Evolutionary conservation across 1,284 basidiomycete genomes (phyloP), one percentile per base, ranked within the genome.

Genomic region (Apiotrichum brassicae): DNA sequence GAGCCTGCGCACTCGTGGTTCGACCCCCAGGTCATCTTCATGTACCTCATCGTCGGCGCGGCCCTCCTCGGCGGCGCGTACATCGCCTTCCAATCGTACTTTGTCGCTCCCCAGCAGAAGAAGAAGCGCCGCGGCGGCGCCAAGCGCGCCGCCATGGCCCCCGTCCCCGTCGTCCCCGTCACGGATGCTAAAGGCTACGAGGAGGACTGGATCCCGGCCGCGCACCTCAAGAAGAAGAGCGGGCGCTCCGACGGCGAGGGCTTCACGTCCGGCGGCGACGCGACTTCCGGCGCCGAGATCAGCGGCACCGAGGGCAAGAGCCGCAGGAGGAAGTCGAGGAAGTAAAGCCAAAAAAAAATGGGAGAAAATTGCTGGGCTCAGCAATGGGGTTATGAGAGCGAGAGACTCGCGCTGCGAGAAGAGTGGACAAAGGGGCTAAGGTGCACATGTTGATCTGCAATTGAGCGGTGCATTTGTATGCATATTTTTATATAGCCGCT

Each of bases 181-280:
- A 81, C 80, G 52, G 77, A 78, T 38, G 73, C 79, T 5, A 83
- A 82, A n/a, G 83, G 82, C 44, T 91, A 91, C 62, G 82, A 89
- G 63, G 87, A 92, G 66, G 88, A 92, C 64, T 93, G 89, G 89
- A 92, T 93, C 62, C 89, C 89, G 16, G 84, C 83, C 60, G 84
- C 88, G 62, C 87, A 91, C 62, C 75, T 90, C 57, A 86, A 82
- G 76, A 84, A 81, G 75, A 85, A 49, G 58, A 57, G 48, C 6
- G 48, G 38, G 16, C 40, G 57, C 26, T 57, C 58, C 22, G 65
- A 53, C 9, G 62, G 60, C n/a, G 63, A 64, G 51, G 64, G 60
- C n/a, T 46, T 64, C 34, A 58, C 59, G 26, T 60, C 57, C 19
- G 63, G 55, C 9, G 66, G 61, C 18, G 64, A 63, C 44, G 51